Conservation (phyloP, 2,329 filamentous ascomycete species). For the Teratosphaeria zuluensis region DNA sequence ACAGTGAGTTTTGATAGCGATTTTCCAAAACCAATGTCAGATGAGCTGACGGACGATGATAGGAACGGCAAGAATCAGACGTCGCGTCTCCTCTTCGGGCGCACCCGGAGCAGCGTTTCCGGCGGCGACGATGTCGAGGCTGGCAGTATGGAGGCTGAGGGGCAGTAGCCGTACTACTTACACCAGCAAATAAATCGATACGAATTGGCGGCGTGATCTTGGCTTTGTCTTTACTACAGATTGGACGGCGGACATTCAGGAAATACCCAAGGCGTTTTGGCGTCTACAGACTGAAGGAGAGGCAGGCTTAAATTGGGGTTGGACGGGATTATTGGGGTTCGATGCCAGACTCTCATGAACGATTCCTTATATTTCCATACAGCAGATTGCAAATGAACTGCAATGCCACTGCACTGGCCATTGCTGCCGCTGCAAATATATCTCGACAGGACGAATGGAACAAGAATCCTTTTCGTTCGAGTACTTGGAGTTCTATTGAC, state of each 20-base stretch:
- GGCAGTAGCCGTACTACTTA: not conserved
- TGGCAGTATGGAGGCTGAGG: not conserved
- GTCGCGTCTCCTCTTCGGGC: slow-evolving; percentile 6
- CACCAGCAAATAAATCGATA: not conserved
- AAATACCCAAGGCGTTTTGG: not conserved
- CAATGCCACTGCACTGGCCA: not conserved
- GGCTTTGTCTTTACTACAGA: not conserved
- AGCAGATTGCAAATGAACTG: not conserved
- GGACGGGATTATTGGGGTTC: not conserved
- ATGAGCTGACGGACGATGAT: not conserved
- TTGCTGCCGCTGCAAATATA: not conserved
- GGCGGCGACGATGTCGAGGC: slow-evolving; percentile 3
- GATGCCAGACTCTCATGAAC: not conserved
- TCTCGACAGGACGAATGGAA: not conserved
- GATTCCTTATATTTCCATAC: not conserved
- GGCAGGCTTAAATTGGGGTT: not conserved
- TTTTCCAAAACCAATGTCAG: too few species aligned
- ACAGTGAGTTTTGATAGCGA: slow-evolving; percentile 13
- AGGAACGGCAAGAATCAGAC: slow-evolving; percentile 7
- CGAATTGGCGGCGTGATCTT: not conserved
- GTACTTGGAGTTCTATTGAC: not conserved
- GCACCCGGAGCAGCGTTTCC: slow-evolving; percentile 5
- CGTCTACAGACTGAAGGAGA: not conserved
- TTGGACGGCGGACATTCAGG: not conserved
- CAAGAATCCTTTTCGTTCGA: not conserved